phyloP scores from a whole-genome alignment of 805 yeast species.

The Suhomyces pyralidae region DNA sequence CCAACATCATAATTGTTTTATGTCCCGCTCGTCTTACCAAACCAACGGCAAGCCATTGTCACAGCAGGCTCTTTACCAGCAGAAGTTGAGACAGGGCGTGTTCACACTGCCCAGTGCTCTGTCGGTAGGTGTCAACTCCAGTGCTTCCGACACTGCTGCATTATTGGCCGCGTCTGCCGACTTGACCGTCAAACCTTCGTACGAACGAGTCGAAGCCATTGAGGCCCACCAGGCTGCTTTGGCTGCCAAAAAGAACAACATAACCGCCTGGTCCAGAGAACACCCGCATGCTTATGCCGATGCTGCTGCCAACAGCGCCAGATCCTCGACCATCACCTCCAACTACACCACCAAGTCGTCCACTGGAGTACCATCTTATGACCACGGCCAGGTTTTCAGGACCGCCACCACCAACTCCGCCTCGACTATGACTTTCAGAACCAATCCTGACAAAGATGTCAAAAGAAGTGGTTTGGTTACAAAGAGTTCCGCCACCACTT shows the following conservation, averaged over 20 bases:
- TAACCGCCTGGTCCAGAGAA: slow-evolving; percentile 48
- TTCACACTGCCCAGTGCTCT: slow-evolving; percentile 49
- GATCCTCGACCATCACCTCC: slow-evolving; percentile 11
- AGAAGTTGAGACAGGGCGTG: slow-evolving; percentile 66
- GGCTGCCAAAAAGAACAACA: slow-evolving; percentile 42
- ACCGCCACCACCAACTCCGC: slow-evolving; percentile 41
- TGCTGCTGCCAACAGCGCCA: slow-evolving; percentile 42
- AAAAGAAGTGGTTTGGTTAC: slow-evolving; percentile 35
- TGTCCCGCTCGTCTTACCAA: slow-evolving; percentile 55
- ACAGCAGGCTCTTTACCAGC: slow-evolving; percentile 71
- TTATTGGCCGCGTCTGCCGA: slow-evolving; percentile 67
- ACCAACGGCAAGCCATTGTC: slow-evolving; percentile 68
- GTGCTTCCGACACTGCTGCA: slow-evolving; percentile 77
- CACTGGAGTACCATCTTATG: slow-evolving; percentile 31
- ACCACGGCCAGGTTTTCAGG: slow-evolving; percentile 28
- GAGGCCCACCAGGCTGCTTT: slow-evolving; percentile 69
- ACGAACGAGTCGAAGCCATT: slow-evolving; percentile 53
- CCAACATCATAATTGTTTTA: too few relatives aligned
- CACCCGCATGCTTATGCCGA: slow-evolving; percentile 45
- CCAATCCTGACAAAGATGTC: slow-evolving; percentile 37
- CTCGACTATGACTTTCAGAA: slow-evolving; percentile 43
- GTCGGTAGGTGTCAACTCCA: slow-evolving; percentile 60
- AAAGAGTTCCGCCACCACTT: slow-evolving; percentile 17
- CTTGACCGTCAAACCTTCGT: slow-evolving; percentile 56
- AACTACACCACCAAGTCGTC: slow-evolving; percentile 11